Percentiles rank a stretch among this genome's conserved stretches.
phyloP scores from a whole-genome alignment of 306 rosid species.

The Oemleria cerasiformis region DNA sequence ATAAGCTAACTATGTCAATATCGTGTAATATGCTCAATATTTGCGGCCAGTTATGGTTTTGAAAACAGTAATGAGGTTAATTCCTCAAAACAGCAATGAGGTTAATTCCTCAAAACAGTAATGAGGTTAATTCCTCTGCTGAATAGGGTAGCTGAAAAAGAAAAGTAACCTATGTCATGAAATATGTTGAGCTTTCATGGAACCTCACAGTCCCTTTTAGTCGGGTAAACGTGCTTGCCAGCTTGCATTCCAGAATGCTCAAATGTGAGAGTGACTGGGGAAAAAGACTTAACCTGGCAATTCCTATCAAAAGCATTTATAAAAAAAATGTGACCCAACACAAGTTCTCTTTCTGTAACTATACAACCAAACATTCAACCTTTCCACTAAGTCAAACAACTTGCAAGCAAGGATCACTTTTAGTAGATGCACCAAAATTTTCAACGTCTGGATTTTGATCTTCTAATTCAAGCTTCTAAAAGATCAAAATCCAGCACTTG shows the following conservation, averaged over 20 bases:
- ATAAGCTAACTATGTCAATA: no score
- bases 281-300: slow-evolving; percentile 35
- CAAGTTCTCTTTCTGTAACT: slow-evolving; percentile 33
- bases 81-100: no score
- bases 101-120: background rate
- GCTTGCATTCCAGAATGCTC: slow-evolving; percentile 23
- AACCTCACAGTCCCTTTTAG: background rate
- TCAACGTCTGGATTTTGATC: no score
- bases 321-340: slow-evolving; percentile 6
- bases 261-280: slow-evolving; percentile 18
- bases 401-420: background rate
- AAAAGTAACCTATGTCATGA: background rate
- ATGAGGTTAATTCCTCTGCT: background rate
- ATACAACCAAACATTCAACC: slow-evolving; percentile 35
- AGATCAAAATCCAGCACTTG: slow-evolving; percentile 6
- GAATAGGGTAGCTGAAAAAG: background rate
- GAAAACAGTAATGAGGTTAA: no score
- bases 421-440: no score
- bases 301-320: slow-evolving; percentile 13
- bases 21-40: no score
- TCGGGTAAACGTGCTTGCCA: slow-evolving; percentile 14
- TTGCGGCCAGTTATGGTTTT: no score
- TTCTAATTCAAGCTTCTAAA: no score
- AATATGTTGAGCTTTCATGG: background rate
- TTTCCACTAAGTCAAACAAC: slow-evolving; percentile 28